phyloP scores from a whole-genome alignment of 2,329 filamentous ascomycete species.

The Colletotrichum kahawae region DNA sequence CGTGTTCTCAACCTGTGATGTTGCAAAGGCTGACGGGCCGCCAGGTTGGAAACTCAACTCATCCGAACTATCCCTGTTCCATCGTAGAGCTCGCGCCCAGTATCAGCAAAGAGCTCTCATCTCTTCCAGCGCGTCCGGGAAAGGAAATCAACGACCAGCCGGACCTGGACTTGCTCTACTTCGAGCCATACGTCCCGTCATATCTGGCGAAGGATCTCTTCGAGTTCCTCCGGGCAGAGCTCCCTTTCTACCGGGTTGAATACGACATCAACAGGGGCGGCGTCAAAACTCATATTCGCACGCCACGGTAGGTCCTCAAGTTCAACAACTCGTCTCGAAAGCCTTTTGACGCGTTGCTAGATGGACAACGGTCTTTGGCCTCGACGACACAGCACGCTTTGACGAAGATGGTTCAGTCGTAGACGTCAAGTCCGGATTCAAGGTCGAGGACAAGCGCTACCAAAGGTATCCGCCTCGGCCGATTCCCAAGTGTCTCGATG shows the following conservation, averaged over 20 bases:
- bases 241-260: constrained; percentile 78
- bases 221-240: constrained; percentile 70
- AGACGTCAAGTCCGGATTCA: constrained; percentile 46
- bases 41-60: constrained; percentile 35
- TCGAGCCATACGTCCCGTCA: constrained; percentile 72
- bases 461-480: constrained; percentile 66
- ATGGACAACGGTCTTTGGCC: constrained; percentile 61
- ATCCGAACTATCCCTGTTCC: constrained; percentile 55
- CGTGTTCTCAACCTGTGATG: not conserved
- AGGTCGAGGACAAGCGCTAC: constrained; percentile 58
- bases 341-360: constrained; percentile 18
- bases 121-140: constrained; percentile 57
- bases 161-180: constrained; percentile 77
- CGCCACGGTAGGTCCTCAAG: constrained; percentile 43
- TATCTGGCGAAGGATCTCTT: constrained; percentile 65
- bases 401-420: constrained; percentile 44
- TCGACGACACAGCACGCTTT: constrained; percentile 69
- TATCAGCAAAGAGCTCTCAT: constrained; percentile 43
- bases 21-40: not conserved
- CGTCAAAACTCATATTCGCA: constrained; percentile 64
- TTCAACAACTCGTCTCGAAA: not conserved
- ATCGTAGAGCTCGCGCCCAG: constrained; percentile 48
- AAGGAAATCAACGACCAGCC: constrained; percentile 68
- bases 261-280: constrained; percentile 74
- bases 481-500: constrained; percentile 72